Evolutionary conservation across 768 basidiomycete species (phyloP).

Genomic region (Suillus decipiens): DNA sequence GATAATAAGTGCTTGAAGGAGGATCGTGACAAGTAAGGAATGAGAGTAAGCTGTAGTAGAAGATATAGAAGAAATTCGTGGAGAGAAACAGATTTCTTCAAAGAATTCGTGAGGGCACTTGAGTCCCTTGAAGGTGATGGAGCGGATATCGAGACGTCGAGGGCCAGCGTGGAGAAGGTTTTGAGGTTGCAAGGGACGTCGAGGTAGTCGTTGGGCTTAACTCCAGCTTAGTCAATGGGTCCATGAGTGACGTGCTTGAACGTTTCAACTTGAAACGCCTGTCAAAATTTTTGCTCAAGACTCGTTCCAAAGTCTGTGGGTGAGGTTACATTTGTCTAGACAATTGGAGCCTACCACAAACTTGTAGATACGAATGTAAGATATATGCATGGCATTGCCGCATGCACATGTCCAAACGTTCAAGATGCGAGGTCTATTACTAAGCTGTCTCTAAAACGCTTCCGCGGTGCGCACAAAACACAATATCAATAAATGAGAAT

Average conservation of each 20-base stretch:
- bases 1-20: background rate
- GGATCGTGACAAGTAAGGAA: slow-evolving; percentile 3
- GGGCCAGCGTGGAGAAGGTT: slow-evolving; percentile 45
- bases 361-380: background rate
- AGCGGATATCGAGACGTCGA: slow-evolving; percentile 39
- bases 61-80: slow-evolving; percentile 38
- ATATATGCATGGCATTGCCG: no score
- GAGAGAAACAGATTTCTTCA: slow-evolving; percentile 43
- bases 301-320: background rate
- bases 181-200: slow-evolving; percentile 25
- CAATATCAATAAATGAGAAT: background rate
- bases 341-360: background rate
- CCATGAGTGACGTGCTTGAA: background rate
- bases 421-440: background rate
- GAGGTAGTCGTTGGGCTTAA: slow-evolving; percentile 6
- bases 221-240: background rate
- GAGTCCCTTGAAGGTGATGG: slow-evolving; percentile 35
- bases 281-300: background rate
- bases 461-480: background rate
- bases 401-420: background rate
- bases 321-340: background rate
- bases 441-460: background rate
- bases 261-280: background rate
- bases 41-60: slow-evolving; percentile 2
- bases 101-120: slow-evolving; percentile 46